Evolutionary conservation across 2,329 filamentous ascomycete genomes (phyloP), one percentile per base, ranked within the genome.

Genomic region (Neopestalotiopsis sp.): DNA sequence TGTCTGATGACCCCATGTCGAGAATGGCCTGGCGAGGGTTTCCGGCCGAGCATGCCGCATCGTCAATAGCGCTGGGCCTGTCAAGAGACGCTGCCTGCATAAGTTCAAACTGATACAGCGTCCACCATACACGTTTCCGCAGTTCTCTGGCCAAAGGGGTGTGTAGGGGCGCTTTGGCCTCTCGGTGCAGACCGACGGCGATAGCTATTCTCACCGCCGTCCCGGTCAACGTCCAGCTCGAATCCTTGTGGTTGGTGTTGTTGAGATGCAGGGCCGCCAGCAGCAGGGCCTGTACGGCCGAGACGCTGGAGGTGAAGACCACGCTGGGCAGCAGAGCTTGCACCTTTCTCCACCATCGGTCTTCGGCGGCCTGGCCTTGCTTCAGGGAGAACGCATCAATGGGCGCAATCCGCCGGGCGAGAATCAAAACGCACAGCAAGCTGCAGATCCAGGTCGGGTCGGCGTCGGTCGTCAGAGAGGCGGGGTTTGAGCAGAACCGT

Each of bases 71-170:
- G 69, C 81, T 83, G 0, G 82, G 82, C 1, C 82, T 79, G 74
- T 84, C 80, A 70, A 82, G 80, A 28, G 81, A 80, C 24, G 81
- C 81, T 17, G 82, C 81, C 69, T 83, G 79, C 76, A 83, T 79
- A 68, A 79, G 79, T 69, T 79, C 78, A 61, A 78, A 79, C 4
- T 72, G 69, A 67, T 79, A 79, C 13, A 79, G 67, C 6, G 78
- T 78, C 78, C 78, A 79, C 77, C 77, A 79, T 6, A 79, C 70
- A 28, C 75, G 74, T 40, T 77, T 78, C 13, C 76, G 71, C 4
- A 76, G 70, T 49, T 76, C 73, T 49, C 78, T 72, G 3, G 76
- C 73, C 1, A 81, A 72, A 4, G 79, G 80, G 2, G 77, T 79
- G 64, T 80, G 75, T 14, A 71, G 71, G 1, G 75, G 75, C 67